Percentiles rank a stretch among this genome's conserved stretches.
Conservation (phyloP, 2,329 filamentous ascomycete species). For the Sclerotinia subarctica region DNA sequence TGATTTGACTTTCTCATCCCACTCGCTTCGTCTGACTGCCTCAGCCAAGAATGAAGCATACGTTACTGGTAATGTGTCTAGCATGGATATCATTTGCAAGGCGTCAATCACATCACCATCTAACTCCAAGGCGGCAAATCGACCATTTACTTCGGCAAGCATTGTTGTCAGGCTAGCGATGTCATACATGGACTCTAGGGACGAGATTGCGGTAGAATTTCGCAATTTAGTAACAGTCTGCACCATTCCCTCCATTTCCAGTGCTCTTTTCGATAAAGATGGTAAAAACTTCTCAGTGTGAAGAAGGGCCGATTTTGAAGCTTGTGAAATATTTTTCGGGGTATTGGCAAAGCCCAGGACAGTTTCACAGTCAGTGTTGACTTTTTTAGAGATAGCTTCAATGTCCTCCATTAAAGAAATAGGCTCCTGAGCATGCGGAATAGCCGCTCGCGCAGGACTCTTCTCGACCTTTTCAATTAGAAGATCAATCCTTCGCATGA, state of each 20-base stretch:
- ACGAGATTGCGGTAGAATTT: conserved; percentile 63
- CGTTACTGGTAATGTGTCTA: conserved; percentile 80
- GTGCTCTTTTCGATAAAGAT: conserved; percentile 52
- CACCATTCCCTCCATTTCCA: conserved; percentile 61
- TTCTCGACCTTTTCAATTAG: conserved; percentile 63
- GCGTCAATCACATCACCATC: conserved; percentile 73
- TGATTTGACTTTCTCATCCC: conserved; percentile 83
- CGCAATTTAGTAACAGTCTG: conserved; percentile 61
- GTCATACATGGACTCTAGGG: conserved; percentile 72
- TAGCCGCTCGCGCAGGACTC: conserved; percentile 51
- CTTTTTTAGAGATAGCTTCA: conserved; percentile 79
- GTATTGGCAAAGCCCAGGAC: conserved; percentile 66
- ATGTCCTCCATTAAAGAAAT: conserved; percentile 76
- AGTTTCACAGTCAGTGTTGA: conserved; percentile 80
- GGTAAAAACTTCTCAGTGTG: conserved; percentile 62
- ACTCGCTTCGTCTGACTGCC: conserved; percentile 80
- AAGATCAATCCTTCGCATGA: conserved; percentile 59
- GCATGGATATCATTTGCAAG: conserved; percentile 75
- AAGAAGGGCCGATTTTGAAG: conserved; percentile 60
- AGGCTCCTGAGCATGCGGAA: conserved; percentile 61
- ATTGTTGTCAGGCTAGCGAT: conserved; percentile 77
- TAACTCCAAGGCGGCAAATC: conserved; percentile 68
- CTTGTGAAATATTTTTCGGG: conserved; percentile 60
- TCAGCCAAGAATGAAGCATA: conserved; percentile 89
- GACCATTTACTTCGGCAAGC: conserved; percentile 67